Evolutionary conservation across 352 stramenopile genomes (phyloP).

Genomic region (Pythium phragmiticola): DNA sequence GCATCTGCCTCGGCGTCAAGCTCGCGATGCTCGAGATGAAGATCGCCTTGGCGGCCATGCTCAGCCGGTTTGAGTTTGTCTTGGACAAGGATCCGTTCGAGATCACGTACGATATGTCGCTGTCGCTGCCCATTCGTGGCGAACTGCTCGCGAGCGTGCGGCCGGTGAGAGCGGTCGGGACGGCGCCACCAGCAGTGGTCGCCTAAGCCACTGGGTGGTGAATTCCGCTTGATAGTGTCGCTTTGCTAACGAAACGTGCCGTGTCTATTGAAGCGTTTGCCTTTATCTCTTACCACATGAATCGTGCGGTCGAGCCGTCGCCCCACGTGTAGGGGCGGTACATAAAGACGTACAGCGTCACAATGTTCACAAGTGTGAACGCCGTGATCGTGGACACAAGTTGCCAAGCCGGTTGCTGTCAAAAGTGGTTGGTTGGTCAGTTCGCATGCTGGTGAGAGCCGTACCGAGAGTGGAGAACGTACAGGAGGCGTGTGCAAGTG

Average conservation of each 20-base stretch:
- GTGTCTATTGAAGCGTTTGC: not conserved
- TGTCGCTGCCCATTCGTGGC: slow-evolving; percentile 48
- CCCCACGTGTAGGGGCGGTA: slow-evolving; percentile 71
- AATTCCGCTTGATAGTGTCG: not conserved
- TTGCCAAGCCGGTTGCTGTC: slow-evolving; percentile 55
- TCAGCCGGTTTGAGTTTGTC: slow-evolving; percentile 52
- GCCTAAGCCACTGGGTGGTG: not conserved
- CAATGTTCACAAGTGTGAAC: slow-evolving; percentile 61
- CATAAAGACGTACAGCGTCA: slow-evolving; percentile 76
- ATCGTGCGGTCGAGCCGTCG: slow-evolving; percentile 73
- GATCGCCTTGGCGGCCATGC: slow-evolving; percentile 49
- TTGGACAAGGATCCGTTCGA: slow-evolving; percentile 39
- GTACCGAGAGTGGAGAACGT: slow-evolving; percentile 10
- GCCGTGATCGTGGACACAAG: slow-evolving; percentile 37
- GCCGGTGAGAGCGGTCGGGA: not conserved
- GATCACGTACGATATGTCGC: slow-evolving; percentile 42
- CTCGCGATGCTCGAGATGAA: slow-evolving; percentile 64
- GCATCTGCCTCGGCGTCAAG: slow-evolving; percentile 69
- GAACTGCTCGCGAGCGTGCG: slow-evolving; percentile 16
- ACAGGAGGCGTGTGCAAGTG: slow-evolving; percentile 76
- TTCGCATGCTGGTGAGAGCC: not conserved
- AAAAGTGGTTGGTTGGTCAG: not conserved
- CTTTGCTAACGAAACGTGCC: not conserved
- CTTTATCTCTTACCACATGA: slow-evolving; percentile 75
- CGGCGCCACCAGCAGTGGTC: not conserved